Percentiles rank a stretch among this genome's conserved stretches.
phyloP scores from a whole-genome alignment of 768 basidiomycete species.

The Leccinum barrowsii region DNA sequence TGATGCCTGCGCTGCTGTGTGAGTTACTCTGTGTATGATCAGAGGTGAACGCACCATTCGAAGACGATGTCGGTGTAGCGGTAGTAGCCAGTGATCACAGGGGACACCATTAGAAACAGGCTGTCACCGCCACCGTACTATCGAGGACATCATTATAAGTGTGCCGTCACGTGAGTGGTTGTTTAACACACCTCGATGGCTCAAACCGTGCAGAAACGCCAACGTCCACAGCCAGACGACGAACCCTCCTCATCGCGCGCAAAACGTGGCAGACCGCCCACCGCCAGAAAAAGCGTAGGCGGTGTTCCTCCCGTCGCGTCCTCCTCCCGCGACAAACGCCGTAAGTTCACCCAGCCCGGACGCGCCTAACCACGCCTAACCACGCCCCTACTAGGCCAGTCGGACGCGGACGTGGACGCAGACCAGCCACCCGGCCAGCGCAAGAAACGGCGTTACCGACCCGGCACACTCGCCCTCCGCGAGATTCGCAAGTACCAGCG shows the following conservation, averaged over 20 bases:
- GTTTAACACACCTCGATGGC: slow-evolving; percentile 45
- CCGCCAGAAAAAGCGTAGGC: slow-evolving; percentile 85
- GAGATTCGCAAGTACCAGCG: slow-evolving; percentile 96
- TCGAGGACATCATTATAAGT: too few relatives aligned
- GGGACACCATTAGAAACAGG: slow-evolving; percentile 25
- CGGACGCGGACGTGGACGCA: slow-evolving; percentile 19
- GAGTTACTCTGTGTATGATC: not conserved
- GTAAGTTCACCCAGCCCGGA: not conserved
- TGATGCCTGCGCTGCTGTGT: slow-evolving; percentile 42
- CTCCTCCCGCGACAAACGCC: slow-evolving; percentile 23
- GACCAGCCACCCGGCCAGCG: slow-evolving; percentile 21
- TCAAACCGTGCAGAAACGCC: slow-evolving; percentile 59
- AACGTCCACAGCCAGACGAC: slow-evolving; percentile 27
- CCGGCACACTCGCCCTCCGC: slow-evolving; percentile 84
- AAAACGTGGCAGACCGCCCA: slow-evolving; percentile 52
- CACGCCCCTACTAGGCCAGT: slow-evolving; percentile 13
- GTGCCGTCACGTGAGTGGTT: not conserved
- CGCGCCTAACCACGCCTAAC: not conserved
- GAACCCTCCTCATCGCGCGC: slow-evolving; percentile 28
- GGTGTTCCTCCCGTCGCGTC: slow-evolving; percentile 39
- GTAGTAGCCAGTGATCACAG: slow-evolving; percentile 68
- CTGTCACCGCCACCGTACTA: not conserved
- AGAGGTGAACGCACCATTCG: slow-evolving; percentile 53
- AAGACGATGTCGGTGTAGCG: slow-evolving; percentile 85
- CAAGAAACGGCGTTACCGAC: slow-evolving; percentile 73